Base-by-base conservation (phyloP, 306 rosid genomes). In the Quercus agrifolia region DNA sequence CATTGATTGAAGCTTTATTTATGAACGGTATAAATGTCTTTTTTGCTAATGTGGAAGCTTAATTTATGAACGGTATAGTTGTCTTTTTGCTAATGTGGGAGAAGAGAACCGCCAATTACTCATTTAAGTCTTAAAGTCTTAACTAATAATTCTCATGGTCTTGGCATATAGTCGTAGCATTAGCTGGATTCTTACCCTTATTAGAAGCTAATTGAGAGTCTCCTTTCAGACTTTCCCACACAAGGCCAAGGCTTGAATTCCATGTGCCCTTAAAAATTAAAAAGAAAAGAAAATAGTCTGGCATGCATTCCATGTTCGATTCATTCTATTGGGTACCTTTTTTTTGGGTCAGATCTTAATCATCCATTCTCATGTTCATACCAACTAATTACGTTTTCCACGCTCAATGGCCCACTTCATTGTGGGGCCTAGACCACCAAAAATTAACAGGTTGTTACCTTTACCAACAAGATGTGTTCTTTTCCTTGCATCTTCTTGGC, bases 341-440 rank as follows among this genome's bases (percentile, higher is more conserved):
- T 64, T 66, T 6, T 67, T 3, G 25, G 49, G 49, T 31, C n/a
- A 8, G 51, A 31, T 1, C 0, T 27, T 13, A 17, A 49, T 49
- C 54, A 49, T 49, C 33, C 41, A 63, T 13, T 17, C 6, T 63
- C 41, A 14, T 20, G 71, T 58, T 52, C 33, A 57, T 21, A 27
- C 69, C 59, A 35, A 27, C 63, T 2, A 66, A 78, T 41, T 44
- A 25, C 20, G 57, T 54, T 20, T 12, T 10, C 58, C 5, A 9
- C 13, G 61, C 25, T 49, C 12, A 17, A 20, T 59, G 70, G 67
- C 44, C 71, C 79, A 44, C 78, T 67, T 30, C 3, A 33, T 10
- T 28, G 74, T 56, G 79, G 75, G 52, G 55, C 76, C 71, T 49
- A 35, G 51, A 61, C 76, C 76, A 67, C 79, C 27, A 5, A 67